Conservation (phyloP, 257 asterid species). For the Ilex asprella region DNA sequence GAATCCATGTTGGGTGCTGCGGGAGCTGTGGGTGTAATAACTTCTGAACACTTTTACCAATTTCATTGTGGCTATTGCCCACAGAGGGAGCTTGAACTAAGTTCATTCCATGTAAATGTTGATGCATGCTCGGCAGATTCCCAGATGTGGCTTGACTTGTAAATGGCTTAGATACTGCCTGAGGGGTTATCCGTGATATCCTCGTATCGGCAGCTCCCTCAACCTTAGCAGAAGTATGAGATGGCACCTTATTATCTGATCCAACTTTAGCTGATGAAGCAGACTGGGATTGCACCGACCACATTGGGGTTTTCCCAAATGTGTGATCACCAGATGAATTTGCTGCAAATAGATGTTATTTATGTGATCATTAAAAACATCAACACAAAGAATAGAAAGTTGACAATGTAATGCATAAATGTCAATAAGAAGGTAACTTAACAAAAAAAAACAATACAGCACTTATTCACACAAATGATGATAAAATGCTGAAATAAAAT, state of each 20-base stretch:
- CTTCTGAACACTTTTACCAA: constrained; percentile 72
- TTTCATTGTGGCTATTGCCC: constrained; percentile 63
- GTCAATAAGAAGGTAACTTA: no score
- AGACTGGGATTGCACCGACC: constrained; percentile 63
- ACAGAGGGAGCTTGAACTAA: constrained; percentile 32
- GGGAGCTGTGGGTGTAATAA: constrained; percentile 44
- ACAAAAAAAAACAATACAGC: no score
- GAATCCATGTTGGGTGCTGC: constrained; percentile 65
- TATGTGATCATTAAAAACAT: neutral
- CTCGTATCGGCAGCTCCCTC: constrained; percentile 51
- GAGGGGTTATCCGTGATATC: constrained; percentile 36
- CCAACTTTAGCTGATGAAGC: constrained; percentile 39
- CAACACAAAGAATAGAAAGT: neutral
- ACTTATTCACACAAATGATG: no score
- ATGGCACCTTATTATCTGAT: constrained; percentile 43
- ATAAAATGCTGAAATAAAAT: no score
- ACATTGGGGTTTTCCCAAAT: constrained; percentile 51
- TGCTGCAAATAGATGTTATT: constrained; percentile 28
- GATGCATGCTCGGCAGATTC: constrained; percentile 22
- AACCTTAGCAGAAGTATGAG: constrained; percentile 39
- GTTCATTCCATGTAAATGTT: constrained; percentile 39
- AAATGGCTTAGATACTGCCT: constrained; percentile 38
- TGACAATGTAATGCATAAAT: no score
- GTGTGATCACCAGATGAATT: constrained; percentile 43
- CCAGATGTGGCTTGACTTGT: constrained; percentile 44